Evolutionary conservation across 306 rosid genomes (phyloP), one percentile per base, ranked within the genome.

Genomic region (Pyrus bretschneideri): DNA sequence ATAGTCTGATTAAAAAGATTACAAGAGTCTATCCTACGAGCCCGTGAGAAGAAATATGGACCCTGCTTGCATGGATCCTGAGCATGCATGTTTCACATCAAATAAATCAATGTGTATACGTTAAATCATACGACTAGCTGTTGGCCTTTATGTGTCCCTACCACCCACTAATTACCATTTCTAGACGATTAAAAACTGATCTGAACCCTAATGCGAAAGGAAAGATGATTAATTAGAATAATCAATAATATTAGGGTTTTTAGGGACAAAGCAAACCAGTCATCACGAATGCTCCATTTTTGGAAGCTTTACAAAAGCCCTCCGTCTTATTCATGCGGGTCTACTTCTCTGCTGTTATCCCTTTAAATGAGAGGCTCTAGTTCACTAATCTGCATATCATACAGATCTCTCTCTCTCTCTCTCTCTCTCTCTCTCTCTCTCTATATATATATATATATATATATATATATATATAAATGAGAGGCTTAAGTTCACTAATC

Each of bases 261-360:
- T 19, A 59, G 64, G 79, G 71, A 45, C 70, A 80, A 45, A 33
- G 13, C 23, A 30, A 58, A 14, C 17, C 52, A 52, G 40, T 31
- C 22, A 52, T 60, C 21, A 54, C 27, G 27, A 29, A 40, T 52
- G 75, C 64, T 69, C 45, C 17, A 33, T 22, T 27, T 69, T 78
- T 45, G 81, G 81, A 70, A 78, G 71, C 71, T 78, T 78, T 64
- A 33, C 63, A 23, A 44, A 31, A 11, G 14, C 70, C 22, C 70
- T 60, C 15, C 62, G 12, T 58, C 13, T 70, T 31, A 4, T 49
- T 7, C 51, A 15, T 9, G 40, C 17, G 22, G 62, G 73, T 69
- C 58, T 63, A 13, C 68, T 31, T 11, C 11, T 33, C 49, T 4
- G 22, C 49, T 21, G 45, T 21, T 66, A 19, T 66, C 70, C 70